Conservation (phyloP, 1,284 basidiomycete genomes). For the Fomitopsis schrenkii region DNA sequence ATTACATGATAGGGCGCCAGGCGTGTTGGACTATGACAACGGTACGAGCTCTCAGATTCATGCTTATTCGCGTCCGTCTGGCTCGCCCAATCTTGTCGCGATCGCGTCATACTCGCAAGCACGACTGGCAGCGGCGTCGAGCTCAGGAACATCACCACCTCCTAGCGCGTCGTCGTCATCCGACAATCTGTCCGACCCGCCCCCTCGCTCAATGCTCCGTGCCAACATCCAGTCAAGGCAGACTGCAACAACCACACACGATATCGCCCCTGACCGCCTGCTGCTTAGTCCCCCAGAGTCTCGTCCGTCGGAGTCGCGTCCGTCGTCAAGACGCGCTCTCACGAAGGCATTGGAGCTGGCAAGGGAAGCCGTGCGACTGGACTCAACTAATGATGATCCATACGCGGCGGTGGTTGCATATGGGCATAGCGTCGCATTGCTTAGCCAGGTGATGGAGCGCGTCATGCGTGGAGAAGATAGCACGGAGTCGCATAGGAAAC, state of each 20-base stretch:
- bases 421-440: constrained; percentile 73
- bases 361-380: constrained; percentile 75
- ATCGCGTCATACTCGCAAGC: constrained; percentile 59
- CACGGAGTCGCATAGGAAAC: constrained; percentile 51
- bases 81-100: constrained; percentile 52
- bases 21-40: constrained; percentile 17
- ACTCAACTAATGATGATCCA: constrained; percentile 78
- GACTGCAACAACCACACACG: constrained; percentile 21
- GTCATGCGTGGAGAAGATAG: constrained; percentile 79
- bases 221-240: constrained; percentile 17
- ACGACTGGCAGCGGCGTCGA: constrained; percentile 39
- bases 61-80: constrained; percentile 43
- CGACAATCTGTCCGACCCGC: constrained; percentile 57
- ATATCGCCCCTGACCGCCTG: constrained; percentile 39
- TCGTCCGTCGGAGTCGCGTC: constrained; percentile 32
- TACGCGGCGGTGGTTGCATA: constrained; percentile 78
- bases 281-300: constrained; percentile 42
- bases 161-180: constrained; percentile 30
- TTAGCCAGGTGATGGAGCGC: constrained; percentile 84
- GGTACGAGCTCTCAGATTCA: constrained; percentile 16
- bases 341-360: constrained; percentile 80
- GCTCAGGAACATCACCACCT: constrained; percentile 25
- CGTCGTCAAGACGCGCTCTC: constrained; percentile 74
- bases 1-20: constrained; percentile 21
- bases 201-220: constrained; percentile 36